Percentiles rank a stretch among this genome's conserved stretches.
Conservation (phyloP, 108 stramenopile genomes). For the Cylindrotheca fusiformis region DNA sequence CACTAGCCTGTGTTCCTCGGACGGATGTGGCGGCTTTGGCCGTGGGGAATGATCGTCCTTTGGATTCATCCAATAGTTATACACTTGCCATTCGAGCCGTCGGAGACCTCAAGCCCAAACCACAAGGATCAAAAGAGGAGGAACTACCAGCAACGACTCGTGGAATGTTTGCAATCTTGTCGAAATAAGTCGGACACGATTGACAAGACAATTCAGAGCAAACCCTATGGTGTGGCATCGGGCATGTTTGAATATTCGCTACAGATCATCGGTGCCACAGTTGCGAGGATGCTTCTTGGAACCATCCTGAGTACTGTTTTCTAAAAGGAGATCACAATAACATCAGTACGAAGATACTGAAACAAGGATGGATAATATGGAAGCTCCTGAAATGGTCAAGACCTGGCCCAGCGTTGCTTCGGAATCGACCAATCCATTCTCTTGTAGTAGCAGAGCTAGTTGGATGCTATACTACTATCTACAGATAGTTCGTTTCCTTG, state of each 20-base stretch:
- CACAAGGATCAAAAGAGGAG: constrained; percentile 24
- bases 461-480: no score
- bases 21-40: constrained; percentile 60
- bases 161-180: constrained; percentile 11
- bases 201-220: neutral
- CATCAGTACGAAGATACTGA: no score
- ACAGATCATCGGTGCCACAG: neutral
- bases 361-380: no score
- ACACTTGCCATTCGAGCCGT: constrained; percentile 17
- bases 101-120: constrained; percentile 19
- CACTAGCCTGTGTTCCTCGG: constrained; percentile 47
- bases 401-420: no score
- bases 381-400: no score
- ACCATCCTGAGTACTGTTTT: no score
- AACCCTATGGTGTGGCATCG: neutral
- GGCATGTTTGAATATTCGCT: neutral
- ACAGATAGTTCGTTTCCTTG: no score
- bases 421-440: no score
- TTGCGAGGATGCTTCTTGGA: no score
- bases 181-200: neutral
- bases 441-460: no score
- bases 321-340: no score
- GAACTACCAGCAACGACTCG: constrained; percentile 7
- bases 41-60: neutral
- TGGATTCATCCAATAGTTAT: neutral